Evolutionary conservation across 1,139 yeast genomes (phyloP), one percentile per base, ranked within the genome.

Genomic region (Saccharomyces hybrid): DNA sequence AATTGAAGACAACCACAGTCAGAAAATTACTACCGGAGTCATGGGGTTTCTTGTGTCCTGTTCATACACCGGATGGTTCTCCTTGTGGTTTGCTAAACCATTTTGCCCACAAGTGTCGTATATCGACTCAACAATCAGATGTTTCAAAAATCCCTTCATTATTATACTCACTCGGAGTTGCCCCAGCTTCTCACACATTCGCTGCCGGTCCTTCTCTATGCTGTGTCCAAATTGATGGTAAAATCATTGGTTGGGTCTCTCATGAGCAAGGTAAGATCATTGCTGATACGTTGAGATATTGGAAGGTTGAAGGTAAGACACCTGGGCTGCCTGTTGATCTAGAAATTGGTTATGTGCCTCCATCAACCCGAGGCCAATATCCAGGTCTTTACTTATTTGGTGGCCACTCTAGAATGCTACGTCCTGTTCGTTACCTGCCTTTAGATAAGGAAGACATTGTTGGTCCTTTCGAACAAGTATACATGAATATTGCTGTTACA

Each of bases 1-100:
- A 93, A 73, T 81, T 93, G 74, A 93, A 95, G 71, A 93, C 99
- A 44, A 95, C 99, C 28, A 87, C 99, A 0, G 99, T 93, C 53
- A 84, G 99, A 77, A 93, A 93, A 72, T 78, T 93, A 67, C 79
- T 93, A 57, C 99, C 99, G 0, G 99, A 93, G 73, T 88, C 96
- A 1, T 93, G 99, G 99, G 98, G 98, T 4, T 95, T 93, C 79
- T 75, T 95, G 64, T 95, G 99, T 76, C 99, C 99, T 21, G 99
- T 95, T 16, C 99, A 93, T 74, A 93, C 99, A 14, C 99, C 99
- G 2, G 99, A 93, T 86, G 99, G 99, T 66, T 88, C 98, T 52
- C 99, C 99, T 24, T 93, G 99, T 85, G 99, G 99, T 75, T 78
- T 93, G 71, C 78, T 93, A 66, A 95, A 95, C 74, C 99, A 93